Evolutionary conservation across 345 rosid genomes (phyloP).

Genomic region (Salix purpurea): DNA sequence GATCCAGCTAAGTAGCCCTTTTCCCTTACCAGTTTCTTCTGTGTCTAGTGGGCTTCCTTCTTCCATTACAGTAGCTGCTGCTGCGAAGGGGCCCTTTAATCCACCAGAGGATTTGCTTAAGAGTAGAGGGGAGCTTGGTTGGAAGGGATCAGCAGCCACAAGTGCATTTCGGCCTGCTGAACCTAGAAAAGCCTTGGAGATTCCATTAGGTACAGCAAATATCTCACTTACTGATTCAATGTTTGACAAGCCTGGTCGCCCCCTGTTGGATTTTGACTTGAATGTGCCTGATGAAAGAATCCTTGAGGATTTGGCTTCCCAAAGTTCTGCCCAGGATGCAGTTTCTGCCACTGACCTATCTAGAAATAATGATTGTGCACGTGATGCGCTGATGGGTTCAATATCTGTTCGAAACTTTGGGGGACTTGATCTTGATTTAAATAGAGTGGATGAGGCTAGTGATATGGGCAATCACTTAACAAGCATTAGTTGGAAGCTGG

Average conservation of each 20-base stretch:
- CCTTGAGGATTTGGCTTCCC: slow-evolving; percentile 58
- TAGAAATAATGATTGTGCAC: slow-evolving; percentile 27
- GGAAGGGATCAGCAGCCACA: slow-evolving; percentile 99
- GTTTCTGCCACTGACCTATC: slow-evolving; percentile 26
- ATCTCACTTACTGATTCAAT: slow-evolving; percentile 33
- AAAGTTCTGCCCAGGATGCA: slow-evolving; percentile 31
- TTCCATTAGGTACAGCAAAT: slow-evolving; percentile 25
- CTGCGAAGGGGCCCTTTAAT: slow-evolving; percentile 81
- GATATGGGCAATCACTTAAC: slow-evolving; percentile 41
- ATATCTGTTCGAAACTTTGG: slow-evolving; percentile 38
- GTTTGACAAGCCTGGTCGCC: slow-evolving; percentile 43
- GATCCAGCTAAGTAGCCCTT: slow-evolving; percentile 36
- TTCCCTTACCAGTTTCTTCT: slow-evolving; percentile 44
- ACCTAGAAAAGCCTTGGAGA: slow-evolving; percentile 60
- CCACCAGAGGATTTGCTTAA: slow-evolving; percentile 66
- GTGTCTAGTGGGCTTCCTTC: slow-evolving; percentile 46
- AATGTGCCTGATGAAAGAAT: slow-evolving; percentile 82
- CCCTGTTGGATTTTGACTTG: slow-evolving; percentile 65
- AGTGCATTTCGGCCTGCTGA: slow-evolving; percentile 98
- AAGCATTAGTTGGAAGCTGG: slow-evolving; percentile 36
- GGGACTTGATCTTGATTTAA: slow-evolving; percentile 83
- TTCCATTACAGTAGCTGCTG: slow-evolving; percentile 77
- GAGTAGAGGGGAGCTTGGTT: slow-evolving; percentile 68
- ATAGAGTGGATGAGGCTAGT: slow-evolving; percentile 54
- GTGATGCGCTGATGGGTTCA: slow-evolving; percentile 29